Evolutionary conservation across 2,329 filamentous ascomycete species (phyloP).

Genomic region (Geoglossum cookeanum): DNA sequence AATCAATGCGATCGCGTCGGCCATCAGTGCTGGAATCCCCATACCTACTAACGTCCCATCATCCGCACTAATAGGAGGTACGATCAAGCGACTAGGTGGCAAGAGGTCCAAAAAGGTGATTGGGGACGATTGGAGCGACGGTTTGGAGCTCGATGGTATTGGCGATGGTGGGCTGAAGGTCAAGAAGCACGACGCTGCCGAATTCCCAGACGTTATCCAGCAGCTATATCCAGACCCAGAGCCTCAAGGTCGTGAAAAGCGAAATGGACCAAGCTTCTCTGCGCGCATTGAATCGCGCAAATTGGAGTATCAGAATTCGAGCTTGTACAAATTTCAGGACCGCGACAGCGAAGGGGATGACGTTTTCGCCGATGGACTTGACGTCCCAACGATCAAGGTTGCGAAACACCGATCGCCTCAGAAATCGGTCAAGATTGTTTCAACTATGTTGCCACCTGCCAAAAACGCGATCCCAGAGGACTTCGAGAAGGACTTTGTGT

Average conservation of each 20-base stretch:
- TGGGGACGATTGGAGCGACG: constrained; percentile 66
- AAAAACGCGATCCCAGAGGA: not conserved
- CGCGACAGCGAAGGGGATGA: constrained; percentile 34
- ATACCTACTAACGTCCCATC: constrained; percentile 71
- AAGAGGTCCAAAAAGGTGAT: constrained; percentile 53
- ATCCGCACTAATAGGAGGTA: constrained; percentile 77
- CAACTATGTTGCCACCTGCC: constrained; percentile 30
- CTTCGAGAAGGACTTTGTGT: constrained; percentile 1
- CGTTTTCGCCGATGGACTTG: constrained; percentile 42
- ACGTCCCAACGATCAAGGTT: constrained; percentile 47
- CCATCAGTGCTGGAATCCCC: constrained; percentile 77
- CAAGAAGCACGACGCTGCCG: constrained; percentile 38
- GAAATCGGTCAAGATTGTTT: constrained; percentile 35
- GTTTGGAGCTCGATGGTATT: constrained; percentile 47
- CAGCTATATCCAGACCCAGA: constrained; percentile 37
- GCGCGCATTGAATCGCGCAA: constrained; percentile 8
- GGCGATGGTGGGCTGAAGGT: constrained; percentile 40
- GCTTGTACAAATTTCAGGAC: constrained; percentile 45
- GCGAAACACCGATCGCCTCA: constrained; percentile 35
- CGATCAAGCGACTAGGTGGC: constrained; percentile 74
- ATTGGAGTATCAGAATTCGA: constrained; percentile 17
- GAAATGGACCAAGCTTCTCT: constrained; percentile 16
- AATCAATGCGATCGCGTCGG: constrained; percentile 68
- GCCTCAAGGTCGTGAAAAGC: constrained; percentile 29
- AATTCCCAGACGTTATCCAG: constrained; percentile 48